Conservation (phyloP, 176 grass and related monocot genomes). For the Luzula sylvatica region DNA sequence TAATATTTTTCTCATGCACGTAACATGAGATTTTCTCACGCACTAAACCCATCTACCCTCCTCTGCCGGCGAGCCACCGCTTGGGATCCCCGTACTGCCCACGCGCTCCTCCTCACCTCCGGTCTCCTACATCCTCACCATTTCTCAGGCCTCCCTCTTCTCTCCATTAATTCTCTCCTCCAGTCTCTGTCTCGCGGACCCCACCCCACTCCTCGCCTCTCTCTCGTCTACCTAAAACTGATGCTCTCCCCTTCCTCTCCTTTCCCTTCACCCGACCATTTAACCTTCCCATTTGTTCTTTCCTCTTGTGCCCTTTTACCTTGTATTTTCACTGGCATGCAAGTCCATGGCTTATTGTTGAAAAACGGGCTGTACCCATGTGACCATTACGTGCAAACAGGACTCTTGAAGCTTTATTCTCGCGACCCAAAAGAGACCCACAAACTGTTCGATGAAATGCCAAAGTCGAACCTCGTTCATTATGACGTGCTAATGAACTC, state of each 20-base stretch:
- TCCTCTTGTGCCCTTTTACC: conserved; percentile 28
- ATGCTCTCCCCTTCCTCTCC: conserved; percentile 41
- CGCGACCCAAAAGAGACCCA: conserved; percentile 17
- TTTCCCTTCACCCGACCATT: conserved; percentile 57
- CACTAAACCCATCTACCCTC: neutral
- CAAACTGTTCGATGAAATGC: conserved; percentile 56
- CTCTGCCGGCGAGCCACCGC: conserved; percentile 30
- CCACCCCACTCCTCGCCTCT: conserved; percentile 34
- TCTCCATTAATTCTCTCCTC: conserved; percentile 49
- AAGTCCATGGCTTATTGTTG: conserved; percentile 46
- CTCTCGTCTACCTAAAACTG: conserved; percentile 32
- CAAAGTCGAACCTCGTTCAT: conserved; percentile 46
- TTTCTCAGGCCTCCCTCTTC: conserved; percentile 33
- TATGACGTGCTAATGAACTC: conserved; percentile 65
- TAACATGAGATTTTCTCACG: too few species aligned
- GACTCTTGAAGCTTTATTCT: conserved; percentile 47
- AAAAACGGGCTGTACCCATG: conserved; percentile 53
- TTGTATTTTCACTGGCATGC: conserved; percentile 21
- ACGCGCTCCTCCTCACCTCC: conserved; percentile 24
- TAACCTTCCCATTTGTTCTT: conserved; percentile 75
- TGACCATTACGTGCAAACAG: conserved; percentile 74
- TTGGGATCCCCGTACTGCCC: conserved; percentile 11
- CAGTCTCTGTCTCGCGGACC: conserved; percentile 31
- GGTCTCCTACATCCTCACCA: conserved; percentile 45
- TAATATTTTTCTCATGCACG: too few species aligned